phyloP scores from a whole-genome alignment of 2,329 filamentous ascomycete genomes.

The Leptographium lundbergii region DNA sequence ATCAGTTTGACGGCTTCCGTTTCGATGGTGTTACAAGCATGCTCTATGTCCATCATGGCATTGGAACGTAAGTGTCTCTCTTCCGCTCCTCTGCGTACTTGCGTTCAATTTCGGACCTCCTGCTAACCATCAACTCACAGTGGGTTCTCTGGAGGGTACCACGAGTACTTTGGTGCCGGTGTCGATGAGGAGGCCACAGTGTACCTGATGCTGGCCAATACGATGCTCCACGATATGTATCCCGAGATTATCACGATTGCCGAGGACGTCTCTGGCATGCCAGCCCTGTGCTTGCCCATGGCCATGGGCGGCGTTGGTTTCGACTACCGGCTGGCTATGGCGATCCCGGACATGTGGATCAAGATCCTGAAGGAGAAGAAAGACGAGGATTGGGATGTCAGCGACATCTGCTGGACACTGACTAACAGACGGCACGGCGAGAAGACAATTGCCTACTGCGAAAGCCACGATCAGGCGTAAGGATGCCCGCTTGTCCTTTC shows the following conservation, averaged over 20 bases:
- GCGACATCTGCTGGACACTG: slow-evolving; percentile 70
- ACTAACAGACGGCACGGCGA: slow-evolving; percentile 91
- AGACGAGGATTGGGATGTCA: slow-evolving; percentile 87
- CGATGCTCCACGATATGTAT: slow-evolving; percentile 86
- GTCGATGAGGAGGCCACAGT: slow-evolving; percentile 91
- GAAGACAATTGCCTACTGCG: slow-evolving; percentile 95
- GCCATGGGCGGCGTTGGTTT: slow-evolving; percentile 87
- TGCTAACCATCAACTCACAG: slow-evolving; percentile 27
- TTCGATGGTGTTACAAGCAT: slow-evolving; percentile 98
- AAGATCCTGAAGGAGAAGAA: slow-evolving; percentile 91
- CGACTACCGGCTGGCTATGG: slow-evolving; percentile 96
- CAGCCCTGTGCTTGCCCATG: slow-evolving; percentile 78
- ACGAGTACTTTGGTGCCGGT: slow-evolving; percentile 84
- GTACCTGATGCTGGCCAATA: slow-evolving; percentile 93
- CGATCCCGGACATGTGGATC: slow-evolving; percentile 97
- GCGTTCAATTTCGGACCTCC: background rate
- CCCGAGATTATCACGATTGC: slow-evolving; percentile 83
- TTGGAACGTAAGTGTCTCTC: slow-evolving; percentile 66
- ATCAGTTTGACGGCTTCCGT: slow-evolving; percentile 89
- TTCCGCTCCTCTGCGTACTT: background rate
- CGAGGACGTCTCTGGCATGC: slow-evolving; percentile 97
- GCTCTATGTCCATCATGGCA: slow-evolving; percentile 91
- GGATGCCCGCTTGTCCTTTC: slow-evolving; percentile 22
- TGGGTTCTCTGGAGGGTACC: slow-evolving; percentile 93
- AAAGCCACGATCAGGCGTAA: slow-evolving; percentile 96